Base-by-base conservation (phyloP, 352 stramenopile species). In the Globisporangium radiosum region DNA sequence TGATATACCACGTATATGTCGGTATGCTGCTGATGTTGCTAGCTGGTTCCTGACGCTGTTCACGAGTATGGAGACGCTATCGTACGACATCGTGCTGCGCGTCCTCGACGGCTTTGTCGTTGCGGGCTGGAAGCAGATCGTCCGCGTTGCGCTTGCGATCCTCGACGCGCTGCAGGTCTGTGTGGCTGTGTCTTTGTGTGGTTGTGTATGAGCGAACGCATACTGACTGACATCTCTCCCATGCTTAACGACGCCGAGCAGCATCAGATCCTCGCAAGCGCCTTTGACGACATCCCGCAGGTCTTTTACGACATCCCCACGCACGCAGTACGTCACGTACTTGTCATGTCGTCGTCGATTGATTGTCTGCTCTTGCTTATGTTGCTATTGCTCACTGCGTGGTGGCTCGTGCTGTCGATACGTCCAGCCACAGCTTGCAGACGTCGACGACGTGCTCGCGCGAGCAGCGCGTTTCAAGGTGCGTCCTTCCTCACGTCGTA, bases 31-130 rank as follows among this genome's bases (percentile, higher is more conserved):
- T 52, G 7, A 4, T 47, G 33, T 52, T 13, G n/a, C n/a, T 7
- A 92, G 79, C 42, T 92, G 82, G 82, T 88, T 92, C 68, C 86
- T 92, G 78, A 90, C 82, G 36, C 73, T 92, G 14, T 90, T 90
- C 48, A 77, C 72, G 40, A 92, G 81, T 59, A 86, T 89, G 76
- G 81, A 92, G 42, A 73, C 73, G 14, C 69, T 92, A 3, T 75
- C 72, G 13, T 80, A 83, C 58, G 76, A 86, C 42, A 67, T 79
- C 42, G 63, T 78, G n/a, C 57, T 90, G 13, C 76, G 73, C 14
- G 73, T 86, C 11, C 74, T 88, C 6, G 80, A 90, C 49, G 73
- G 76, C 0, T 90, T 92, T 56, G 44, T 87, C n/a, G 63, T 82
- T n/a, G 72, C 69, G 14, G 82, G 82, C 1, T 92, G 82, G 82